Base-by-base conservation (phyloP, 108 stramenopile genomes). In the Cyclotella sp. region DNA sequence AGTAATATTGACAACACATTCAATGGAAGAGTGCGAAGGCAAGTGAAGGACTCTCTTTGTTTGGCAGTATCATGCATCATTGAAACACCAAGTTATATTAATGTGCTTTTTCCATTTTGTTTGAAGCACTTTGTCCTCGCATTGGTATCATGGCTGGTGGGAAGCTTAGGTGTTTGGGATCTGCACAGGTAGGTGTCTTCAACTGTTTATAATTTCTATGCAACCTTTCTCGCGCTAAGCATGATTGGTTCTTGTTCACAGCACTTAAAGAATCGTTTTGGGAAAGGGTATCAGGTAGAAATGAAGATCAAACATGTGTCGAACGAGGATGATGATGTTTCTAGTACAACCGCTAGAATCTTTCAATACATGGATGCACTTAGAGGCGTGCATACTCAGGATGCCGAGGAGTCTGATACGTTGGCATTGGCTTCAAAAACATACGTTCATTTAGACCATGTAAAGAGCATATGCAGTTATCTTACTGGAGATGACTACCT, bases 121-220 rank as follows among this genome's bases (percentile, higher is more conserved):
- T 9, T 49, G 15, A 49, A 59, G 93, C 97, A 0, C 78, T 99
- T 14, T 98, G 98, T 66, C 97, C 97, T 40, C 86, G 98, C 39
- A 97, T 99, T 53, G 97, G 90, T 24, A 98, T 99, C 81, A 98
- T 98, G 96, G 94, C 95, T 3, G 85, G 87, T 24, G 99, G 99
- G 18, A 86, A 68, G 14, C 85, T 99, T 9, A 76, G 86, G 26
- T 98, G 97, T 76, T 44, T 96, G 18, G 99, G 99, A 24, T 91
- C 90, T 55, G 94, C 94, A 1, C 77, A 75, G 73, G 73, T 71
- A n/a, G n/a, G 30, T 18, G 61, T 58, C 16, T 28, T 58, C 3
- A 21, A 24, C 13, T 49, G 47, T 49, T 49, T 16, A 3, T 70
- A 0, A 24, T 9, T 34, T 12, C 45, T 18, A 53, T 10, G 6